Base-by-base conservation (phyloP, 1,284 basidiomycete genomes). In the Ceratobasidium theobromae region DNA sequence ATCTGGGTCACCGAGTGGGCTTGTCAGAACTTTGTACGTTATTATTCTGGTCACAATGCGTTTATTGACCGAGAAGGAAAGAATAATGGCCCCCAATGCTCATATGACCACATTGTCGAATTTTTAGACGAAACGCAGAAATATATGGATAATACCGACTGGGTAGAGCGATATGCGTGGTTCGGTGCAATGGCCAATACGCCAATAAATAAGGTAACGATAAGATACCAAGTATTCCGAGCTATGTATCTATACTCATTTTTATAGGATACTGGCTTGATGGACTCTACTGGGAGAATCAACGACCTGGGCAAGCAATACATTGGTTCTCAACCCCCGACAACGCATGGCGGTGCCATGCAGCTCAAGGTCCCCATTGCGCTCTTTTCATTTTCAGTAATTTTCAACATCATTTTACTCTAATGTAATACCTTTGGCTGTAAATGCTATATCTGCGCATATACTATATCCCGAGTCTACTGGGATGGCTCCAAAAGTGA, bases 101-200 rank as follows among this genome's bases (percentile, higher is more conserved):
- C 74, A 3, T 69, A 71, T 32, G 70, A 75, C 45, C 75, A 78
- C 51, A 74, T 79, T 49, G 69, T 74, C 18, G 53, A 73, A 23
- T 78, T 80, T 70, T 75, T 80, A 76, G 77, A 79, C 67, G 72
- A 74, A 11, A 79, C 79, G 1, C 76, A 77, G 64, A 68, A 72
- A 11, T 81, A 77, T 71, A 77, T 81, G 77, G 78, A 81, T 51
- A 69, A 55, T 11, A 77, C 78, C 1, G 71, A 73, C 18, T 81
- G 77, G 76, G 75, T 81, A 12, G 79, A 81, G 68, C 75, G 79
- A 11, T 80, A 80, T 68, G 75, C 79, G 18, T 81, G 79, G 79
- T 81, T 79, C 65, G 80, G 79, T 4, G 79, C 78, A 12, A 62
- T 62, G 58, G 58, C 52, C 14, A 62, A 60, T 18, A 51, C 52